Percentiles rank a stretch among this genome's conserved stretches.
These are phyloP conservation scores for Boletus sp. DNA, from an alignment of 1,284 basidiomycete genomes.

Conservation along the genomic window DNA sequence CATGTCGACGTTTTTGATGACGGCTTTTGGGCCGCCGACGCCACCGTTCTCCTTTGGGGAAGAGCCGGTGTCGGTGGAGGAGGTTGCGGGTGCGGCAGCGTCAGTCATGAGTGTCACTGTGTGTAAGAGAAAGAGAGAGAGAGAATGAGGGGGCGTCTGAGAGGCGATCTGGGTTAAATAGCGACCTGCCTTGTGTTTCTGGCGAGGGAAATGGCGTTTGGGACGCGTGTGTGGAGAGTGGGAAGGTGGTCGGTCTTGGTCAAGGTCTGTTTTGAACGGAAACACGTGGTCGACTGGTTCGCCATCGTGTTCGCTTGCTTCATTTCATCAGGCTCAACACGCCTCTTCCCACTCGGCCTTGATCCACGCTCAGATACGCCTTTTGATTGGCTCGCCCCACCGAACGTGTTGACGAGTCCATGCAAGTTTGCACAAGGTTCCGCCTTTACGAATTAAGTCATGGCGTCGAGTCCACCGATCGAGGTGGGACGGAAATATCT, in stretches of 20 bases:
- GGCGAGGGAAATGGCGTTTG: conserved; percentile 17
- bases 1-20: conserved; percentile 98
- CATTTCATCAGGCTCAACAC: not conserved
- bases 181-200: conserved; percentile 28
- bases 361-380: not conserved
- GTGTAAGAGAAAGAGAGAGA: not conserved
- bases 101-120: conserved; percentile 49
- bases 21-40: conserved; percentile 61
- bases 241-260: not conserved
- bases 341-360: not conserved
- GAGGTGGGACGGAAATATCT: not conserved
- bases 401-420: conserved; percentile 1
- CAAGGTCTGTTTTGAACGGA: conserved; percentile 16
- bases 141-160: conserved; percentile 1
- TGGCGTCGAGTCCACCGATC: not conserved
- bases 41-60: conserved; percentile 43
- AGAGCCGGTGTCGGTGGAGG: conserved; percentile 49
- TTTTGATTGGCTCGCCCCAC: conserved; percentile 2
- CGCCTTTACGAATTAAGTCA: not conserved
- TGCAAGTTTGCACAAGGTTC: conserved; percentile 6
- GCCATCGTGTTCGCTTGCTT: not conserved
- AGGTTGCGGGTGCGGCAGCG: conserved; percentile 49
- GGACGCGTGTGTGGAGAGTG: conserved; percentile 7
- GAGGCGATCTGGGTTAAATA: conserved; percentile 27
- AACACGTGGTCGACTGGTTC: conserved; percentile 28